Evolutionary conservation across 1,284 basidiomycete genomes (phyloP).

Genomic region (Leucoagaricus sp.): DNA sequence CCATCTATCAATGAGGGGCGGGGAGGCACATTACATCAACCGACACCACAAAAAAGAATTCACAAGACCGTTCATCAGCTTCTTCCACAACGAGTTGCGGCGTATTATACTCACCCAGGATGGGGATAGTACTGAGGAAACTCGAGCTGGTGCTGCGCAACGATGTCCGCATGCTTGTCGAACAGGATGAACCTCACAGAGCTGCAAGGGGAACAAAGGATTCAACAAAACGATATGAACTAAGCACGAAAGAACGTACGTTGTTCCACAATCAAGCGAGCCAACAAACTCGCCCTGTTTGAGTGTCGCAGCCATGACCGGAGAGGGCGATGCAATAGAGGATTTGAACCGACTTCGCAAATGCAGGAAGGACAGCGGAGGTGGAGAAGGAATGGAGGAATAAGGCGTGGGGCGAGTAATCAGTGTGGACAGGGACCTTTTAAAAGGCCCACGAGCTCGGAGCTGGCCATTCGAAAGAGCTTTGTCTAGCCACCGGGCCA

Average conservation of each 20-base stretch:
- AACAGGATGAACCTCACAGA: slow-evolving; percentile 96
- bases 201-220: slow-evolving; percentile 39
- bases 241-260: slow-evolving; percentile 57
- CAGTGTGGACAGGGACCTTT: slow-evolving; percentile 3
- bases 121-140: slow-evolving; percentile 91
- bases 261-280: slow-evolving; percentile 91
- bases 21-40: not conserved
- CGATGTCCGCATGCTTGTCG: slow-evolving; percentile 85
- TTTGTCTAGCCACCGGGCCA: slow-evolving; percentile 6
- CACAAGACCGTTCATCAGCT: not conserved
- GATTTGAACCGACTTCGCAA: slow-evolving; percentile 1
- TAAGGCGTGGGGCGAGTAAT: slow-evolving; percentile 1
- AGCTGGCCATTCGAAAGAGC: slow-evolving; percentile 2
- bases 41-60: not conserved
- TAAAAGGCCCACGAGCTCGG: slow-evolving; percentile 9
- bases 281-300: slow-evolving; percentile 81
- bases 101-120: slow-evolving; percentile 65
- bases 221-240: slow-evolving; percentile 2
- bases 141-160: slow-evolving; percentile 87
- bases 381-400: slow-evolving; percentile 8
- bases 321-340: slow-evolving; percentile 17
- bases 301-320: slow-evolving; percentile 25
- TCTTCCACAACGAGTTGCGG: not conserved
- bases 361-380: slow-evolving; percentile 11
- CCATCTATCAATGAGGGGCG: slow-evolving; percentile 63